Evolutionary conservation across 2,329 filamentous ascomycete species (phyloP).

Genomic region (Paramyrothecium roridum): DNA sequence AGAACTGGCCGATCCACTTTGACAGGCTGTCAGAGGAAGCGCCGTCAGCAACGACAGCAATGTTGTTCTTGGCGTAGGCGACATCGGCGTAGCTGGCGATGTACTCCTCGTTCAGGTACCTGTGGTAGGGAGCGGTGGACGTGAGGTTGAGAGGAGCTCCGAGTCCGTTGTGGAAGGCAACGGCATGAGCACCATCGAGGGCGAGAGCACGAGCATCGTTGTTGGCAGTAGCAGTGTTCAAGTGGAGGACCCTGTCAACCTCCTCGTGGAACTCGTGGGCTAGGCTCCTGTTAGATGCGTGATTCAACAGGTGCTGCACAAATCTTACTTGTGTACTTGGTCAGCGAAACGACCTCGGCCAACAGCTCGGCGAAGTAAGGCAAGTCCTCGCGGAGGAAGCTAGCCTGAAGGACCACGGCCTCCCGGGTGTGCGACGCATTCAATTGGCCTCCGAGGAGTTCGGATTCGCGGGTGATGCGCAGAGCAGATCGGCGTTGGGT

Average conservation of each 20-base stretch:
- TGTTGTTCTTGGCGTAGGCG: slow-evolving; percentile 85
- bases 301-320: not conserved
- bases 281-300: slow-evolving; percentile 32
- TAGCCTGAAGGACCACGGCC: slow-evolving; percentile 87
- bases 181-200: slow-evolving; percentile 77
- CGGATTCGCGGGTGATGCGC: slow-evolving; percentile 90
- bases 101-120: slow-evolving; percentile 75
- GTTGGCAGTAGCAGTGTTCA: slow-evolving; percentile 72
- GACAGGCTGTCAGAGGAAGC: slow-evolving; percentile 70
- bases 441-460: slow-evolving; percentile 91
- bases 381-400: slow-evolving; percentile 91
- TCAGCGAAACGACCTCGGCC: slow-evolving; percentile 83
- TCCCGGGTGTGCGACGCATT: slow-evolving; percentile 86
- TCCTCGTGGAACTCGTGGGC: slow-evolving; percentile 91
- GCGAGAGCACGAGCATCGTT: slow-evolving; percentile 64
- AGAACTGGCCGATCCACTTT: slow-evolving; percentile 94
- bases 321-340: slow-evolving; percentile 74
- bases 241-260: slow-evolving; percentile 70
- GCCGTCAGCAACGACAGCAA: slow-evolving; percentile 88
- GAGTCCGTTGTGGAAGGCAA: slow-evolving; percentile 92
- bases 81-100: slow-evolving; percentile 73
- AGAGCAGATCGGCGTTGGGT: slow-evolving; percentile 85
- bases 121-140: slow-evolving; percentile 66
- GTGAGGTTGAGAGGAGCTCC: slow-evolving; percentile 74
- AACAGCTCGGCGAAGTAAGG: slow-evolving; percentile 97